Evolutionary conservation across 2,329 filamentous ascomycete genomes (phyloP).

Genomic region (Fusarium mangiferae): DNA sequence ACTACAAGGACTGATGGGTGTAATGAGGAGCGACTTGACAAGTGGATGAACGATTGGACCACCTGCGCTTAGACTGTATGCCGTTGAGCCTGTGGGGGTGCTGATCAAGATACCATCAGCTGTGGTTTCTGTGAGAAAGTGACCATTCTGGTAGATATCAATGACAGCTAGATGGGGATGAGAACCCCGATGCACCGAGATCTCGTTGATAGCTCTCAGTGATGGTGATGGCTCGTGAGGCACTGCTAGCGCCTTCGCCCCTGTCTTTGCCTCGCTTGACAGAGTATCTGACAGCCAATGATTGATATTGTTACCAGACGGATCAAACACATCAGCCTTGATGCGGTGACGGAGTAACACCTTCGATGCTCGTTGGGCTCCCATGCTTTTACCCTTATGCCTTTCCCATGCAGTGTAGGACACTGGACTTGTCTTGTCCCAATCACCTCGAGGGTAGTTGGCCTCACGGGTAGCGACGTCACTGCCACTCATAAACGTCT

Average conservation of each 20-base stretch:
- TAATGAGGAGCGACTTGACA: constrained; percentile 87
- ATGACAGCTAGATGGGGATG: constrained; percentile 92
- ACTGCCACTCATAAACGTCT: constrained; percentile 85
- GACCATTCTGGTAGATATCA: constrained; percentile 88
- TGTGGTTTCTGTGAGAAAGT: constrained; percentile 91
- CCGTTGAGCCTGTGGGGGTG: constrained; percentile 93
- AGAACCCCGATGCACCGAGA: constrained; percentile 90
- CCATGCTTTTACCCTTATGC: constrained; percentile 83
- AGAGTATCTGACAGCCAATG: constrained; percentile 58
- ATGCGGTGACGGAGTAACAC: constrained; percentile 88
- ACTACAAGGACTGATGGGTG: constrained; percentile 92
- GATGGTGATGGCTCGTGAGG: constrained; percentile 53
- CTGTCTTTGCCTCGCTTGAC: constrained; percentile 57
- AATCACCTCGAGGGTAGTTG: constrained; percentile 48
- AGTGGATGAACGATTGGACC: constrained; percentile 95
- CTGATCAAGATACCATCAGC: constrained; percentile 95
- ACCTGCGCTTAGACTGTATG: constrained; percentile 92
- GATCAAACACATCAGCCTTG: constrained; percentile 84
- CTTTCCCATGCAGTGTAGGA: constrained; percentile 70
- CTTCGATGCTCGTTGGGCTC: constrained; percentile 76
- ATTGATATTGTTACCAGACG: constrained; percentile 70
- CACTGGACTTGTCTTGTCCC: constrained; percentile 33
- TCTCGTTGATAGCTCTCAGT: constrained; percentile 88
- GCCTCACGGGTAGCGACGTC: constrained; percentile 60
- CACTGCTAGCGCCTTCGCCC: constrained; percentile 48